phyloP scores from a whole-genome alignment of 768 basidiomycete genomes.

The Chalciporus sphaerocephalus region DNA sequence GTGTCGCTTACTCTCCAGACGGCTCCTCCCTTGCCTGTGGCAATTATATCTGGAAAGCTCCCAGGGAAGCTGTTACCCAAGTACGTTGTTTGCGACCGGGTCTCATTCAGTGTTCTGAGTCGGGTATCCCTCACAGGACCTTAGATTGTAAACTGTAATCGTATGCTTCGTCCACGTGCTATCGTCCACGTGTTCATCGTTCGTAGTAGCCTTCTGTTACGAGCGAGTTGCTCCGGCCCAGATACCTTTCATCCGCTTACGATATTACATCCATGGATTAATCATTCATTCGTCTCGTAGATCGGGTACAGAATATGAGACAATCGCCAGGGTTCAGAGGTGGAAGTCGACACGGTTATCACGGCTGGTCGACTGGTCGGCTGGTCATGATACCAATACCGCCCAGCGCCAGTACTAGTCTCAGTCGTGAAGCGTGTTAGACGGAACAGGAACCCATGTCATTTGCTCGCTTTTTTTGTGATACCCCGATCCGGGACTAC shows the following conservation, averaged over 20 bases:
- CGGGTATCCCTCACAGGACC: not conserved
- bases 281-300: not conserved
- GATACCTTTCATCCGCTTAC: not conserved
- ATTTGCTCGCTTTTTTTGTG: too few relatives aligned
- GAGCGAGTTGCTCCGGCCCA: not conserved
- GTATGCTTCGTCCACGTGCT: not conserved
- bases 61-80: slow-evolving; percentile 2
- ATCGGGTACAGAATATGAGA: not conserved
- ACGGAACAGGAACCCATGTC: not conserved
- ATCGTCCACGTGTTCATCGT: not conserved
- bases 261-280: not conserved
- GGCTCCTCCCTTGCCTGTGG: slow-evolving; percentile 19
- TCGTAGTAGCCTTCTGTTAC: not conserved
- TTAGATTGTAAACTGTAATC: not conserved
- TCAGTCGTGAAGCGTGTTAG: not conserved
- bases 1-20: slow-evolving; percentile 21
- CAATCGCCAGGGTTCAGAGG: not conserved
- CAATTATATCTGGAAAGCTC: slow-evolving; percentile 13
- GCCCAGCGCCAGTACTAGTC: too few relatives aligned
- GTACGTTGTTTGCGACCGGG: slow-evolving; percentile 4
- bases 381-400: not conserved
- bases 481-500: not conserved
- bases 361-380: not conserved
- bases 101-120: not conserved
- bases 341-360: not conserved